Percentiles rank a stretch among this genome's conserved stretches.
Evolutionary conservation across 225 moss, liverwort and hornwort species (phyloP).

Genomic region (Anthoceros angustus): DNA sequence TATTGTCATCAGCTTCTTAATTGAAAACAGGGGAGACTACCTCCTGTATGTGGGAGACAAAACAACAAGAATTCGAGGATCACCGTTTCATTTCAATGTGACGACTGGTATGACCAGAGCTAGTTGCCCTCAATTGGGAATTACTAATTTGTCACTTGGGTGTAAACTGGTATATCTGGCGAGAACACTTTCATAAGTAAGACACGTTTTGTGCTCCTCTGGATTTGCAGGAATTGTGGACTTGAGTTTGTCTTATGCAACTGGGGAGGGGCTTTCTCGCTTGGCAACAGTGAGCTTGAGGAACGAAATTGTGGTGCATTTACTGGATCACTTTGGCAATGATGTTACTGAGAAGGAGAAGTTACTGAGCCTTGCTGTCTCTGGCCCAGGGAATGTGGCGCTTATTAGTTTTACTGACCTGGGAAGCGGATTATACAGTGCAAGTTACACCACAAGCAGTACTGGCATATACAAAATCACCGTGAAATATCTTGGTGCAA

Average conservation of each 20-base stretch:
- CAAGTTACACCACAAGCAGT: not conserved
- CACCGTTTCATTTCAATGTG: not conserved
- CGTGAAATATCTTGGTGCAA: not conserved
- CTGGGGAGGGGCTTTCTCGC: not conserved
- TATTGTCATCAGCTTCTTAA: not conserved
- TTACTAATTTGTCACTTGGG: not conserved
- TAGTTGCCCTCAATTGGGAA: too few species aligned
- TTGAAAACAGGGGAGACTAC: not conserved
- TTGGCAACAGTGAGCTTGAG: not conserved
- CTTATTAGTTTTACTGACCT: not conserved
- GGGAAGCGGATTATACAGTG: not conserved
- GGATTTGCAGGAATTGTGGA: not conserved
- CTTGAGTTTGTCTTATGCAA: not conserved
- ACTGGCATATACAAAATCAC: not conserved
- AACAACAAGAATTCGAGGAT: not conserved
- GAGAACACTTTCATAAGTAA: not conserved
- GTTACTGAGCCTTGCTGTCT: not conserved
- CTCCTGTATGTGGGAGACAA: not conserved
- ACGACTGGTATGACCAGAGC: not conserved
- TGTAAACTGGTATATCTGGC: not conserved
- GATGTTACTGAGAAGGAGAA: not conserved
- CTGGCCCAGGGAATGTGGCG: not conserved
- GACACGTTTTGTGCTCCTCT: not conserved
- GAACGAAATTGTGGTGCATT: not conserved
- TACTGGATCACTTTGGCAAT: not conserved